These are phyloP conservation scores for Cylindrodendrum hubeiense DNA, from an alignment of 2,329 filamentous ascomycete species.

Conservation along the genomic window DNA sequence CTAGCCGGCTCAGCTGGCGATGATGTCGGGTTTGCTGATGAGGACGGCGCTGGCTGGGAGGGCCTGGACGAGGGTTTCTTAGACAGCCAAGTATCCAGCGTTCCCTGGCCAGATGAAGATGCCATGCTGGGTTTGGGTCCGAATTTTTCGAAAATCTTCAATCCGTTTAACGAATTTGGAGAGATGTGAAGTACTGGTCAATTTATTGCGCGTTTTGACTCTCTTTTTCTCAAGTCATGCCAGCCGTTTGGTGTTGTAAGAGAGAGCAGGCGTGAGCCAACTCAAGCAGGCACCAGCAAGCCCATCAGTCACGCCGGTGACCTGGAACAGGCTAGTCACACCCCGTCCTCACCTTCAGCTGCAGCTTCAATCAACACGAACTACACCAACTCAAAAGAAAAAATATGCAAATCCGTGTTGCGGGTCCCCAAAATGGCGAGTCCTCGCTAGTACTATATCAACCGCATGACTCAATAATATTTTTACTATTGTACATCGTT, in stretches of 20 bases:
- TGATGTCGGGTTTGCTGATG: constrained; percentile 12
- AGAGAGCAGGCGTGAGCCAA: constrained; percentile 18
- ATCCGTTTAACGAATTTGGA: not conserved
- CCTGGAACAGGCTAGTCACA: constrained; percentile 19
- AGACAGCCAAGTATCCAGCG: constrained; percentile 46
- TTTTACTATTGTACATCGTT: constrained; percentile 17
- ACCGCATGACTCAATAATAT: not conserved
- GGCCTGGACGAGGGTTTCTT: constrained; percentile 19
- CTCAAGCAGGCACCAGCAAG: constrained; percentile 36
- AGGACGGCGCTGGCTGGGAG: constrained; percentile 14
- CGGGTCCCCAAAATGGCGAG: too few relatives aligned
- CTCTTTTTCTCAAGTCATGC: constrained; percentile 5
- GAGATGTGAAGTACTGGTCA: not conserved
- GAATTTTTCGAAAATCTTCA: too few relatives aligned
- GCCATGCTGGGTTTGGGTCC: constrained; percentile 3
- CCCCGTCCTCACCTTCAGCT: not conserved
- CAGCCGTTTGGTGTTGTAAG: not conserved
- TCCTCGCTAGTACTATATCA: too few relatives aligned
- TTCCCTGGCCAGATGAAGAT: constrained; percentile 38
- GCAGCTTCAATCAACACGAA: not conserved
- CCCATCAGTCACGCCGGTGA: constrained; percentile 17
- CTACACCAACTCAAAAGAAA: not conserved
- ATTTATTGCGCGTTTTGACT: not conserved
- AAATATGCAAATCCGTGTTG: too few relatives aligned
- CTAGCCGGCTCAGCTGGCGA: constrained; percentile 25